A percentile compares a stretch with the other conserved stretches of the same genome.
Conservation (phyloP, 169 alveolate species). For the Perkinsus chesapeaki region DNA sequence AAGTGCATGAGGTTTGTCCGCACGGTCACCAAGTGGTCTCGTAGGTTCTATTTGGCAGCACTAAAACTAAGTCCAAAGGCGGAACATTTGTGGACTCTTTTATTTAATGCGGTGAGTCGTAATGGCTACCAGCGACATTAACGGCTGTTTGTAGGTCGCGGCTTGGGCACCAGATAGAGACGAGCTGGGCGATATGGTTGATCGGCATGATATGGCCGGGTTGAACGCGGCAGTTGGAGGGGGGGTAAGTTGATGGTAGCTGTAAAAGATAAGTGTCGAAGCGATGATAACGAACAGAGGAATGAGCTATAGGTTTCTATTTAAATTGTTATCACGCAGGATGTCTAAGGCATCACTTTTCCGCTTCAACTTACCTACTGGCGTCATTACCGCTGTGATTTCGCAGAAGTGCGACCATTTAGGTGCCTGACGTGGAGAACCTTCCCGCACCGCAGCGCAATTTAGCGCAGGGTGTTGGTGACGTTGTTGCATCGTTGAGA, state of each 20-base stretch:
- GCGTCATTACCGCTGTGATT: no score
- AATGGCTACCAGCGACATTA: not conserved
- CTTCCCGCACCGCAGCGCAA: not conserved
- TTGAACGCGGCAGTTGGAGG: not conserved
- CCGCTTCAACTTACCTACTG: no score
- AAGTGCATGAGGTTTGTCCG: not conserved
- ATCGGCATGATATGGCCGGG: not conserved
- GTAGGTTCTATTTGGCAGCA: conserved; percentile 57
- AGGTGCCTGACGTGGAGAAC: not conserved
- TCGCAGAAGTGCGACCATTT: no score
- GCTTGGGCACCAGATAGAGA: not conserved
- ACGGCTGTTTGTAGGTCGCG: not conserved
- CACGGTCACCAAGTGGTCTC: not conserved
- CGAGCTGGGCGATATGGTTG: not conserved
- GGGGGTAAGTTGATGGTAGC: not conserved
- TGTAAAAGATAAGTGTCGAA: not conserved
- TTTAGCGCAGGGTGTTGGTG: not conserved
- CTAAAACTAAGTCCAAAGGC: conserved; percentile 65
- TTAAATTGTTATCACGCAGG: not conserved
- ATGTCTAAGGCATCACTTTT: not conserved
- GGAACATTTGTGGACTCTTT: conserved; percentile 66
- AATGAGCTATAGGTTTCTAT: not conserved
- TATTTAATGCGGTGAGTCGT: conserved; percentile 42
- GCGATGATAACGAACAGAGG: not conserved
- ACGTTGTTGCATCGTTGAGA: not conserved